Conservation (phyloP, 495 filamentous ascomycete genomes). For the Penicillium pancosmium region DNA sequence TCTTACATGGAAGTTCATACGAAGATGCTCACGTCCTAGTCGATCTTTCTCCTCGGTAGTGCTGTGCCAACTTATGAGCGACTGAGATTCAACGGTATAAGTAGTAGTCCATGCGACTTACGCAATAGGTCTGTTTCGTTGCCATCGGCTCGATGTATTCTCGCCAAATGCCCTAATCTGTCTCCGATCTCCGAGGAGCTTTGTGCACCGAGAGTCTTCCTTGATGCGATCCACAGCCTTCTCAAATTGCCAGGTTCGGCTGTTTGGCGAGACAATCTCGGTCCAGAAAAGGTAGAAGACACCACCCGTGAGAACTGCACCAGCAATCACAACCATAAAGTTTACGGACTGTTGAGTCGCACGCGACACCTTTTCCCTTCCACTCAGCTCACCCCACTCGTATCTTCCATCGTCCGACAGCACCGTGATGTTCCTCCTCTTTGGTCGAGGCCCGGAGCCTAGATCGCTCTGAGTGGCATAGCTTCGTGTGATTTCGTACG, state of each 20-base stretch:
- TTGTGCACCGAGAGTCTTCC: slow-evolving; percentile 66
- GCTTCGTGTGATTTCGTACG: slow-evolving; percentile 26
- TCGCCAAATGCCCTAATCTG: slow-evolving; percentile 87
- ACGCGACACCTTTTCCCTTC: slow-evolving; percentile 77
- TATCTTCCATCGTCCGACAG: slow-evolving; percentile 81
- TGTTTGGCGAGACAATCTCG: slow-evolving; percentile 86
- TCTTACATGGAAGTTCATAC: slow-evolving; percentile 83
- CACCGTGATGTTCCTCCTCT: slow-evolving; percentile 71
- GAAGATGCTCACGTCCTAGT: slow-evolving; percentile 77
- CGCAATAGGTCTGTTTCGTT: slow-evolving; percentile 81
- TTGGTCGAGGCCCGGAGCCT: slow-evolving; percentile 35
- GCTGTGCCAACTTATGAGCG: slow-evolving; percentile 35
- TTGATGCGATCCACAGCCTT: slow-evolving; percentile 80
- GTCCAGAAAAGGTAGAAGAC: slow-evolving; percentile 78
- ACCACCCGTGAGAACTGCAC: slow-evolving; percentile 73
- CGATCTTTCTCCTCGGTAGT: slow-evolving; percentile 69
- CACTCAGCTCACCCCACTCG: slow-evolving; percentile 74
- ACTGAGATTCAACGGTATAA: neutral
- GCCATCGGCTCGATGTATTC: slow-evolving; percentile 79
- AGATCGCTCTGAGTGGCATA: slow-evolving; percentile 59
- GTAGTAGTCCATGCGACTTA: slow-evolving; percentile 45
- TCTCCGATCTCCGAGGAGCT: slow-evolving; percentile 73
- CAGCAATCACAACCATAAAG: slow-evolving; percentile 73
- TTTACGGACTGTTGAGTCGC: slow-evolving; percentile 92
- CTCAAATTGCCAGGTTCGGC: slow-evolving; percentile 86